phyloP scores from a whole-genome alignment of 164 flowering plant species.

The Umbilicus rupestris region DNA sequence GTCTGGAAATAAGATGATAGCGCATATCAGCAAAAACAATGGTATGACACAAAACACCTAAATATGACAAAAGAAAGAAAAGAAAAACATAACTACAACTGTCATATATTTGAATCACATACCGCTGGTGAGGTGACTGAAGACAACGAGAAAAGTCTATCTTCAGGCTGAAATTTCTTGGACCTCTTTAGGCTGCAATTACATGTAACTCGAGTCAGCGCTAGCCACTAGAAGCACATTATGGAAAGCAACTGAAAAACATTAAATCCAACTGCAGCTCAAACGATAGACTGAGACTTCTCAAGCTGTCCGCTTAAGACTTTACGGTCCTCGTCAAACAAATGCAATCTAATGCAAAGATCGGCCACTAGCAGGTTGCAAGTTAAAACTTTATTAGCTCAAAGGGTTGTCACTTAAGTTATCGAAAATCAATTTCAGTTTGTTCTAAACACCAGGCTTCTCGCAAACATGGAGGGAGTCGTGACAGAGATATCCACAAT shows the following conservation, averaged over 20 bases:
- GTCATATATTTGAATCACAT: constrained; percentile 17
- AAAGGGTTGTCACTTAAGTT: background rate
- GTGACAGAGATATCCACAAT: no score
- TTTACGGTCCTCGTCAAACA: background rate
- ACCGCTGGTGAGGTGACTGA: constrained; percentile 91
- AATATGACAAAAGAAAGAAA: background rate
- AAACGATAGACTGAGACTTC: background rate
- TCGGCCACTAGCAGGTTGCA: background rate
- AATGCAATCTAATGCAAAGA: background rate
- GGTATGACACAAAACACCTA: background rate
- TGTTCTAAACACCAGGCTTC: no score
- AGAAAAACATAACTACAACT: background rate
- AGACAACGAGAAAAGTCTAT: constrained; percentile 87
- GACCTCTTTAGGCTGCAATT: constrained; percentile 78
- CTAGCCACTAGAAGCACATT: background rate
- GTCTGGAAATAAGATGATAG: constrained; percentile 32
- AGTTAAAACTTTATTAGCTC: background rate
- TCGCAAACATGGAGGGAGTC: no score
- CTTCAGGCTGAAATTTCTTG: constrained; percentile 92
- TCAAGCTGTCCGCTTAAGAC: background rate
- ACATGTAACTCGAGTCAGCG: constrained; percentile 8
- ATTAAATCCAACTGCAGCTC: background rate
- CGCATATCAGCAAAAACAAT: background rate
- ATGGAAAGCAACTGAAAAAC: background rate
- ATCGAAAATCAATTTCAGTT: background rate